These are phyloP conservation scores for Geosmithia morbida DNA, from an alignment of 2,329 filamentous ascomycete species.

Conservation along the genomic window DNA sequence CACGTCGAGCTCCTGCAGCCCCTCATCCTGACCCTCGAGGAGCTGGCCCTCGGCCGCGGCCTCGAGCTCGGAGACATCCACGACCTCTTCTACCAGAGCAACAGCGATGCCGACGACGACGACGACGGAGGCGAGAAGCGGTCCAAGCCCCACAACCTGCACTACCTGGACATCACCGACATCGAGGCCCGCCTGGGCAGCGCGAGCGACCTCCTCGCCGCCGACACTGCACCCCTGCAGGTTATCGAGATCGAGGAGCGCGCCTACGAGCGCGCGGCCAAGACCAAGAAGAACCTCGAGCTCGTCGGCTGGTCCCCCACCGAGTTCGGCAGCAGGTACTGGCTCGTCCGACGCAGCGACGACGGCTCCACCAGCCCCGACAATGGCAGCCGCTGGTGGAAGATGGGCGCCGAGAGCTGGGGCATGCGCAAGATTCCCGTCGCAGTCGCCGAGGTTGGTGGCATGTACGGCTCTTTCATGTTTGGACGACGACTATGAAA, in stretches of 20 bases:
- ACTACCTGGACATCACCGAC: constrained; percentile 66
- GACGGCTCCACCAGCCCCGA: constrained; percentile 15
- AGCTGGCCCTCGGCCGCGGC: constrained; percentile 58
- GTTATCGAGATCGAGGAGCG: constrained; percentile 64
- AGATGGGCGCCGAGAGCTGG: constrained; percentile 75
- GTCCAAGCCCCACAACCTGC: constrained; percentile 34
- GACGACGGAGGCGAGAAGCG: constrained; percentile 12
- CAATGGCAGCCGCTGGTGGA: constrained; percentile 52
- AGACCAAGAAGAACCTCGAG: constrained; percentile 44
- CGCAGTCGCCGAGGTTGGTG: constrained; percentile 78
- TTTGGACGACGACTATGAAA: constrained; percentile 41
- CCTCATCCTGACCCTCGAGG: constrained; percentile 56
- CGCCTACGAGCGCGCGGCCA: constrained; percentile 48
- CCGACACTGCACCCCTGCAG: constrained; percentile 51
- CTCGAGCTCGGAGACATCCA: constrained; percentile 53
- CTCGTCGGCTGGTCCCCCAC: constrained; percentile 55
- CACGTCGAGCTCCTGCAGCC: constrained; percentile 51
- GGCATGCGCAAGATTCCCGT: constrained; percentile 88
- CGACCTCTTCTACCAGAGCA: constrained; percentile 37
- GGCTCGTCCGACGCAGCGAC: constrained; percentile 47
- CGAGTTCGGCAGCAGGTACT: constrained; percentile 50
- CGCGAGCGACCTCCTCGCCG: constrained; percentile 43
- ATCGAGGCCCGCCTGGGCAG: constrained; percentile 39
- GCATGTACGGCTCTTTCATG: constrained; percentile 72
- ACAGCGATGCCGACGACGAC: constrained; percentile 24